Conservation (phyloP, 1,284 basidiomycete species). For the Tilletia horrida region DNA sequence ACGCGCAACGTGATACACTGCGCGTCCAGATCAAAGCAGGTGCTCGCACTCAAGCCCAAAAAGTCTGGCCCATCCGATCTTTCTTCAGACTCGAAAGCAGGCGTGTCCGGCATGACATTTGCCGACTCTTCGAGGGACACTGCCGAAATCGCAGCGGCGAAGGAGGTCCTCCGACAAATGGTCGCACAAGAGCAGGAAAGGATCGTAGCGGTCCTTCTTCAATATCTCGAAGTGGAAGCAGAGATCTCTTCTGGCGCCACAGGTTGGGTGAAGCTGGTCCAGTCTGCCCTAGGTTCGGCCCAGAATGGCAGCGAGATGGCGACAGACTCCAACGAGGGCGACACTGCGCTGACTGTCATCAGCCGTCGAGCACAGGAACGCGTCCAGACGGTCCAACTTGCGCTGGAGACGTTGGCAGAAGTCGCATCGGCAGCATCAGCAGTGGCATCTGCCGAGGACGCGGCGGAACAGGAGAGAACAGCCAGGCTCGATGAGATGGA, state of each 20-base stretch:
- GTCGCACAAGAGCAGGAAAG: not conserved
- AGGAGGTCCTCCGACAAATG: not conserved
- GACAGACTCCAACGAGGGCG: not conserved
- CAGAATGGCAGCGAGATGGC: not conserved
- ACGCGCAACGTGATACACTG: slow-evolving; percentile 10
- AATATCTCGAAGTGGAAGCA: slow-evolving; percentile 2
- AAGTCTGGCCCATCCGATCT: not conserved
- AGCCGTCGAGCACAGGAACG: slow-evolving; percentile 33
- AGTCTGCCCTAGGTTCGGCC: not conserved
- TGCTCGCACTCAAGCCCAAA: not conserved
- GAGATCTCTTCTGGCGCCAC: not conserved
- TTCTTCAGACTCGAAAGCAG: not conserved
- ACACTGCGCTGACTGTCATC: not conserved
- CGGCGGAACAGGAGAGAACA: slow-evolving; percentile 10
- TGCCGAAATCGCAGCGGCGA: not conserved
- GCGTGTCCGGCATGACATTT: not conserved
- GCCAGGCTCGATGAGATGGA: not conserved
- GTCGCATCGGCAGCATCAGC: slow-evolving; percentile 29
- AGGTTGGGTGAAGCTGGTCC: not conserved
- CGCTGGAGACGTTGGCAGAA: slow-evolving; percentile 47
- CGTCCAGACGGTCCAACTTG: slow-evolving; percentile 37
- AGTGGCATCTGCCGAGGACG: not conserved
- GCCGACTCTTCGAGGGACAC: not conserved
- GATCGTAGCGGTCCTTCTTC: not conserved
- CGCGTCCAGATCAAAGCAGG: not conserved